Evolutionary conservation across 2,329 filamentous ascomycete genomes (phyloP), one percentile per base, ranked within the genome.

Genomic region (Aspergillus ustus): DNA sequence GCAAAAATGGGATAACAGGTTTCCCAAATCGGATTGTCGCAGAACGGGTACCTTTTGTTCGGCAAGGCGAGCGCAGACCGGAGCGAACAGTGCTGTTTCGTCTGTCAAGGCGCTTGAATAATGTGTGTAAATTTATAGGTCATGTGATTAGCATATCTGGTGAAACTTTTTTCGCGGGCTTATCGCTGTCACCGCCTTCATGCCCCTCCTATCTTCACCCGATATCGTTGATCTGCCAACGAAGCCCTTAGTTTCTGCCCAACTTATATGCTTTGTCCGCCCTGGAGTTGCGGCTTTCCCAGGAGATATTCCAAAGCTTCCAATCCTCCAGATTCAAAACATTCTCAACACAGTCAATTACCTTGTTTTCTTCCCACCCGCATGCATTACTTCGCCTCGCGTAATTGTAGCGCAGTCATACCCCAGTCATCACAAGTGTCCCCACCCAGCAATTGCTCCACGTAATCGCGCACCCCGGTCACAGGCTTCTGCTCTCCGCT

Each of bases 111-210:
- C 25, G 25, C 25, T 25, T 25, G 25, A 25, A 25, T 25, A 25
- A 64, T 70, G 70, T 74, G 70, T 71, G 72, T 72, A 74, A 74
- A 73, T 73, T 74, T 74, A 60, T 58, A 56, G 67, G 62, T 76
- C 72, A 75, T 70, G 72, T 75, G 72, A 69, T 62, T 63, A 67
- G 67, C 70, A 68, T 75, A 75, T 75, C 66, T 74, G 72, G 67
- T 70, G 52, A 5, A 62, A 67, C 63, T 66, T 63, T 64, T 63
- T 60, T 65, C 8, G 43, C 34, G 44, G 55, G 52, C 52, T 51
- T 57, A 57, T 57, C 55, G 59, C n/a, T 20, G 52, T 62, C 60
- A 70, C 69, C 67, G 69, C 66, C 63, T 63, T 46, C 3, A 0
- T 60, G 31, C 57, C 66, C 66, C 63, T 58, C 61, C 54, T 45